These are phyloP conservation scores for Hebeloma cylindrosporum DNA, from an alignment of 768 basidiomycete species.

Conservation along the genomic window DNA sequence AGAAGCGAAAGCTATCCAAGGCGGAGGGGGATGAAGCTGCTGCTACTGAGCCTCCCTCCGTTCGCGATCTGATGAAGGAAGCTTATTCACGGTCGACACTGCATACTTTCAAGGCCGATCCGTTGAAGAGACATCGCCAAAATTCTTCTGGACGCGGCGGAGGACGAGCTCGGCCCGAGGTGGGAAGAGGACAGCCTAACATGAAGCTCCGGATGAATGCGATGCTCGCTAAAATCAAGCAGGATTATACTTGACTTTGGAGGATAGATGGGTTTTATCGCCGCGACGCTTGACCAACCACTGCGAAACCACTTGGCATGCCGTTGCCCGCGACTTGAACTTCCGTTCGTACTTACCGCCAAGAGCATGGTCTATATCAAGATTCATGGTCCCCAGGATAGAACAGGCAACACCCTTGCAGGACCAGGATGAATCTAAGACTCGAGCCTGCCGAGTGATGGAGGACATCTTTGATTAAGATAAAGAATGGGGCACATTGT, in stretches of 20 bases:
- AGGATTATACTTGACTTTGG: conserved; percentile 43
- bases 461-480: no score
- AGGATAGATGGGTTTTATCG: no score
- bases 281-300: no score
- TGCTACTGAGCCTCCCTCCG: conserved; percentile 32
- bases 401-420: no score
- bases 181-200: conserved; percentile 49
- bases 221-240: conserved; percentile 84
- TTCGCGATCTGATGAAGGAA: conserved; percentile 60
- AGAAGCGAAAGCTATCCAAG: conserved; percentile 20
- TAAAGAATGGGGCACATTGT: no score
- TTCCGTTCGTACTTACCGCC: no score
- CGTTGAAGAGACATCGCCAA: conserved; percentile 28
- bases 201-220: conserved; percentile 89
- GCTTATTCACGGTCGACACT: conserved; percentile 62
- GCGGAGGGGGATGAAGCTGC: conserved; percentile 16
- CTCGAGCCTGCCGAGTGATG: no score
- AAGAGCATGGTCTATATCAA: no score
- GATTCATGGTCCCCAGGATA: no score
- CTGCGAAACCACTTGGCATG: no score
- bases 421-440: no score
- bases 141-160: conserved; percentile 13
- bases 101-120: conserved; percentile 56
- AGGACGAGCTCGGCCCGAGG: conserved; percentile 29
- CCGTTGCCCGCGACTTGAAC: no score